Evolutionary conservation across 805 yeast genomes (phyloP).

Genomic region (Deakozyma indianensis): DNA sequence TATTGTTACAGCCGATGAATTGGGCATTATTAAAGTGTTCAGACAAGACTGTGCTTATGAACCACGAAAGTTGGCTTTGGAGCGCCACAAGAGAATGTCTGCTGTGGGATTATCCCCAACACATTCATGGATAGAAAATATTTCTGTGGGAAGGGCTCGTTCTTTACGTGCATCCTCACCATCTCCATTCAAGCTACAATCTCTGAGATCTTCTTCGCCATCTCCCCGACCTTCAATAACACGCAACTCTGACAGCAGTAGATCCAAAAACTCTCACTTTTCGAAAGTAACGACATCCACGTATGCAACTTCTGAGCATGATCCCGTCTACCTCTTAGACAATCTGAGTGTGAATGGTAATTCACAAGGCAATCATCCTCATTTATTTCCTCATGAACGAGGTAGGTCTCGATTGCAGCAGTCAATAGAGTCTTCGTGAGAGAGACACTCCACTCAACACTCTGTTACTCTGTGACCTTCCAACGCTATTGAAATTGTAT

Average conservation of each 20-base stretch:
- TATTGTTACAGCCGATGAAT: conserved; percentile 62
- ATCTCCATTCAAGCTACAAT: not conserved
- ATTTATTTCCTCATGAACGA: no score
- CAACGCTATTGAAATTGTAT: no score
- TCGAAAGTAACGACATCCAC: not conserved
- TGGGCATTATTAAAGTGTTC: conserved; percentile 61
- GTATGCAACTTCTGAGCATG: not conserved
- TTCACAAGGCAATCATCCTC: no score
- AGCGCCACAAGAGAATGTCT: not conserved
- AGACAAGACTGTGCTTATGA: conserved; percentile 61
- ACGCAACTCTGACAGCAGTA: not conserved
- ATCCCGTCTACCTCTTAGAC: no score
- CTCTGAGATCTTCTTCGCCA: not conserved
- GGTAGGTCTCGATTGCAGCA: no score
- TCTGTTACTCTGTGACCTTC: no score
- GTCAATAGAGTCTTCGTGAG: no score
- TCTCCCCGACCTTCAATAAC: not conserved
- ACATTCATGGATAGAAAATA: not conserved
- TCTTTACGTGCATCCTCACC: not conserved
- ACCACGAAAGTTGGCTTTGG: conserved; percentile 10
- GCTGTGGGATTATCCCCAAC: not conserved
- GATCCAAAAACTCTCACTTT: not conserved
- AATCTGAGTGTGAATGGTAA: no score
- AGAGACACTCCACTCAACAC: no score
- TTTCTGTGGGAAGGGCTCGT: not conserved